A percentile compares a stretch with the other conserved stretches of the same genome.
Evolutionary conservation across 2,329 filamentous ascomycete species (phyloP).

Genomic region (Drechslerella dactyloides): DNA sequence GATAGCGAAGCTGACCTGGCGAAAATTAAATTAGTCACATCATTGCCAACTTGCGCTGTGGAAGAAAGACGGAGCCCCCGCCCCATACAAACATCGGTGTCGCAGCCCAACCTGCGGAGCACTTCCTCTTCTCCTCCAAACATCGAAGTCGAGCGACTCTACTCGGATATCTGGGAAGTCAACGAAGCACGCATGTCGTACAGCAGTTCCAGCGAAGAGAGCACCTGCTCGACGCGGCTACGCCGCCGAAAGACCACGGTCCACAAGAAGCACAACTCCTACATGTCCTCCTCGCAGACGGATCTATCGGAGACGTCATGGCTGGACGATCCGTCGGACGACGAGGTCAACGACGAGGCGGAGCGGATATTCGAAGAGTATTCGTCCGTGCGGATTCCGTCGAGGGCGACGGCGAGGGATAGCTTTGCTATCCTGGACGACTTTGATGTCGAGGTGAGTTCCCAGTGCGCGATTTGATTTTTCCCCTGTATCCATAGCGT

Average conservation of each 20-base stretch:
- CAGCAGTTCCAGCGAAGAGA: slow-evolving; percentile 40
- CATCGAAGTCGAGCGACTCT: slow-evolving; percentile 37
- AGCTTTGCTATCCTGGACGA: slow-evolving; percentile 26
- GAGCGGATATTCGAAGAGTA: slow-evolving; percentile 47
- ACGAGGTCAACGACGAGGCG: slow-evolving; percentile 45
- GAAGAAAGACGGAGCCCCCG: slow-evolving; percentile 18
- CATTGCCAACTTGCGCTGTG: slow-evolving; percentile 7
- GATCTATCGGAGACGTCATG: slow-evolving; percentile 41
- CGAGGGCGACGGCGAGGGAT: slow-evolving; percentile 15
- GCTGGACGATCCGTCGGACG: slow-evolving; percentile 44
- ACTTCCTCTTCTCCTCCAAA: slow-evolving; percentile 14
- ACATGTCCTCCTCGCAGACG: slow-evolving; percentile 15
- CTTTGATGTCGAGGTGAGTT: slow-evolving; percentile 38
- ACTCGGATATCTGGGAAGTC: slow-evolving; percentile 44
- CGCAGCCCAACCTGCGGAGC: slow-evolving; percentile 5
- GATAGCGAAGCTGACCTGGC: too few species aligned
- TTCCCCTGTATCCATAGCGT: neutral
- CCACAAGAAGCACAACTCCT: slow-evolving; percentile 29
- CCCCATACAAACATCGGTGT: neutral
- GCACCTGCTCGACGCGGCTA: slow-evolving; percentile 31
- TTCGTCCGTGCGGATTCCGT: slow-evolving; percentile 1
- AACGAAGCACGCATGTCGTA: slow-evolving; percentile 32
- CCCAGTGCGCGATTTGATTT: neutral
- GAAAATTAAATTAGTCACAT: slow-evolving; percentile 20
- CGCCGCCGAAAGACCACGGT: slow-evolving; percentile 37